Evolutionary conservation across 2,329 filamentous ascomycete species (phyloP).

Genomic region (Huntiella bhutanensis): DNA sequence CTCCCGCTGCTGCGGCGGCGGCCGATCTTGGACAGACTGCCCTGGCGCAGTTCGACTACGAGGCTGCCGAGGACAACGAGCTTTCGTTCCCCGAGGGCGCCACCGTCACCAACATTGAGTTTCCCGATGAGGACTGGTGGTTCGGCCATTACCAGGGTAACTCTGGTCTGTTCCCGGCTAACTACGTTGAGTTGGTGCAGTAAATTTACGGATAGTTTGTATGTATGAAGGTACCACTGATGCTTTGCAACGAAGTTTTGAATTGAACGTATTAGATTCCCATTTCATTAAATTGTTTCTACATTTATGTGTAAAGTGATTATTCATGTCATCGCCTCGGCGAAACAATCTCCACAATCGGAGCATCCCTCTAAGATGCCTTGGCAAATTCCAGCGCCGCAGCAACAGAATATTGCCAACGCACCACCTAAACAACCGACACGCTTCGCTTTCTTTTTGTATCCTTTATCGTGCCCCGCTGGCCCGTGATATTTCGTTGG

Average conservation of each 20-base stretch:
- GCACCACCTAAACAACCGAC: background rate
- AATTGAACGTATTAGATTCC: background rate
- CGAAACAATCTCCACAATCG: conserved; percentile 1
- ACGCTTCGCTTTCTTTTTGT: background rate
- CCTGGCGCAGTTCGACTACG: conserved; percentile 83
- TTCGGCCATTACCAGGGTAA: conserved; percentile 67
- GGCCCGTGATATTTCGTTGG: background rate
- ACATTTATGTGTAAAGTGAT: no score
- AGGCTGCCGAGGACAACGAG: conserved; percentile 86
- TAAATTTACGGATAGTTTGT: conserved; percentile 5
- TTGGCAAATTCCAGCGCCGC: background rate
- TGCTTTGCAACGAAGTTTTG: background rate
- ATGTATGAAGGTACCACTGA: background rate
- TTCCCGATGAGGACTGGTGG: conserved; percentile 99
- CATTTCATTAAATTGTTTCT: no score
- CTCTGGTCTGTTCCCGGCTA: conserved; percentile 65
- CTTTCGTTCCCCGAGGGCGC: conserved; percentile 78
- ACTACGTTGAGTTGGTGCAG: conserved; percentile 40
- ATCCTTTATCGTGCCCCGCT: background rate
- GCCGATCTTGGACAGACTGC: conserved; percentile 40
- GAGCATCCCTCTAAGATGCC: background rate
- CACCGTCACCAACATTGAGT: conserved; percentile 67
- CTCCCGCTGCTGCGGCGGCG: conserved; percentile 22
- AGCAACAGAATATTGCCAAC: background rate
- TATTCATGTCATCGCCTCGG: background rate